Conservation (phyloP, 129 eudicot species). For the Solidago caesia region DNA sequence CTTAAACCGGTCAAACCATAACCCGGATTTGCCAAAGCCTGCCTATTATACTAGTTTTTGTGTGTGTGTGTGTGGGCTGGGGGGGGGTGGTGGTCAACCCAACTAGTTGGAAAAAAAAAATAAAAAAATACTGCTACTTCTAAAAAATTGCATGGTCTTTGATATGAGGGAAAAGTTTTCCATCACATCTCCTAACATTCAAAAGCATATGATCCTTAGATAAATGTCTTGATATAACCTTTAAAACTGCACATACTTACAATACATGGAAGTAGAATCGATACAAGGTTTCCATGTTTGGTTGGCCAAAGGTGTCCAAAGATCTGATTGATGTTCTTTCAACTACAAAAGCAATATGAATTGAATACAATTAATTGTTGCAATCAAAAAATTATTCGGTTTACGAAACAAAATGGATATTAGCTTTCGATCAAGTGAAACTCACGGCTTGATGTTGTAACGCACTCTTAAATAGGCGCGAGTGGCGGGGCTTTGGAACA, state of each 20-base stretch:
- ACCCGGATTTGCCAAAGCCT: too few species aligned
- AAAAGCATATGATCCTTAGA: not conserved
- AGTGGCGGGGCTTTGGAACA: constrained; percentile 56
- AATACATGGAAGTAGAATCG: constrained; percentile 31
- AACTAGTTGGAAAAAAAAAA: too few species aligned
- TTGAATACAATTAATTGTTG: not conserved
- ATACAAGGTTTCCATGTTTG: constrained; percentile 84
- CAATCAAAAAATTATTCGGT: not conserved
- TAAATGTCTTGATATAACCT: not conserved
- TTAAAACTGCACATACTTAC: constrained; percentile 41
- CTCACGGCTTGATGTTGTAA: constrained; percentile 58
- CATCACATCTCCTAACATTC: too few species aligned
- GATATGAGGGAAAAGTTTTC: too few species aligned
- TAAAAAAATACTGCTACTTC: too few species aligned
- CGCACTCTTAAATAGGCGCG: constrained; percentile 60
- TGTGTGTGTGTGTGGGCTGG: too few species aligned
- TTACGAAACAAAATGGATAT: not conserved
- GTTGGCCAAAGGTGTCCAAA: constrained; percentile 77
- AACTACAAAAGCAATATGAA: constrained; percentile 34
- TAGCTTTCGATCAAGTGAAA: not conserved
- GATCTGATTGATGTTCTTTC: constrained; percentile 48
- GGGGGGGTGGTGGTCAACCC: too few species aligned
- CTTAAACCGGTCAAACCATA: too few species aligned
- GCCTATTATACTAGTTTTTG: too few species aligned
- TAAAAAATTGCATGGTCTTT: too few species aligned